These are phyloP conservation scores for Epichloe amarillans DNA, from an alignment of 2,329 filamentous ascomycete genomes.

Conservation along the genomic window DNA sequence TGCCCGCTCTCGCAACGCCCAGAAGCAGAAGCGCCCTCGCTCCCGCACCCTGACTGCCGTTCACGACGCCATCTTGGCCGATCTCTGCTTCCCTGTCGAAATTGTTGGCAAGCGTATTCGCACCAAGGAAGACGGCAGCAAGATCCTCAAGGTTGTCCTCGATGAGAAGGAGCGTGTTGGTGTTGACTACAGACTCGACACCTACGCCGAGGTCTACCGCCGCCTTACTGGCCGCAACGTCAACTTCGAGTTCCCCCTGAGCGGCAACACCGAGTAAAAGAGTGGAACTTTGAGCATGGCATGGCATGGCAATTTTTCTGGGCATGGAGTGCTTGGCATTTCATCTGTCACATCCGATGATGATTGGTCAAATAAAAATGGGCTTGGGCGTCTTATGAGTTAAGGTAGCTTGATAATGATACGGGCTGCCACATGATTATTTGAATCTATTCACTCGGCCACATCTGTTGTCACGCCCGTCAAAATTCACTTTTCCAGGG, in stretches of 20 bases:
- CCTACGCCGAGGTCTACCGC: slow-evolving; percentile 99
- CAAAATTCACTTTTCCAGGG: slow-evolving; percentile 15
- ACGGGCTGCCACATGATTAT: slow-evolving; percentile 29
- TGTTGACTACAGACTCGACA: slow-evolving; percentile 98
- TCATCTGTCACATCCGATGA: slow-evolving; percentile 20
- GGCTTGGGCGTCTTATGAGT: slow-evolving; percentile 37
- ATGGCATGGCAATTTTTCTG: slow-evolving; percentile 5
- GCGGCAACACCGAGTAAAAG: slow-evolving; percentile 46
- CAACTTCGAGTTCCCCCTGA: slow-evolving; percentile 94
- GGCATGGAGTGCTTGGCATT: slow-evolving; percentile 14
- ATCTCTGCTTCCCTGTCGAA: slow-evolving; percentile 99
- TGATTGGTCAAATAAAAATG: slow-evolving; percentile 21
- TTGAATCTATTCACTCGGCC: slow-evolving; percentile 16
- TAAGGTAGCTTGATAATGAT: slow-evolving; percentile 35
- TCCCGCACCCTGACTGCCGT: slow-evolving; percentile 96
- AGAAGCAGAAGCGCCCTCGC: slow-evolving; percentile 97
- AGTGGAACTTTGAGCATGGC: slow-evolving; percentile 37
- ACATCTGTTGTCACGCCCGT: slow-evolving; percentile 9
- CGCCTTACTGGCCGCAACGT: slow-evolving; percentile 92
- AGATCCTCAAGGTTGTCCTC: slow-evolving; percentile 96
- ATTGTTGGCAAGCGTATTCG: slow-evolving; percentile 98
- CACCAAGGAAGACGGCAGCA: slow-evolving; percentile 97
- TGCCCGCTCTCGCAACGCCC: slow-evolving; percentile 86
- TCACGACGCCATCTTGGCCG: slow-evolving; percentile 94
- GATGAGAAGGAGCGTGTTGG: slow-evolving; percentile 99